These are phyloP conservation scores for Rhizopogon salebrosus DNA, from an alignment of 768 basidiomycete species.

Conservation along the genomic window DNA sequence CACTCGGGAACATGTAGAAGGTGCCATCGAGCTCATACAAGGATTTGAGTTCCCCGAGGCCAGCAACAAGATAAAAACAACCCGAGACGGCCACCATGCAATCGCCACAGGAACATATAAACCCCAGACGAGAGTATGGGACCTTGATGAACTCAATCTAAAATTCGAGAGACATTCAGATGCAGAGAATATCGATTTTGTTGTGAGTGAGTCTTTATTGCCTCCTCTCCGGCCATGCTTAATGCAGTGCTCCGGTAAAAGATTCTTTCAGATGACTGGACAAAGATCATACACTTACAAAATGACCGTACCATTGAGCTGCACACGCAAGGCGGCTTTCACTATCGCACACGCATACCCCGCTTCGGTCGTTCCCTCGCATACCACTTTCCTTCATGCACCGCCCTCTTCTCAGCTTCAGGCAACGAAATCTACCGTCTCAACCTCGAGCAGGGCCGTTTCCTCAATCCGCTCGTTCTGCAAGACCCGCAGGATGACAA, in stretches of 20 bases:
- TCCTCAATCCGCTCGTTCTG: conserved; percentile 75
- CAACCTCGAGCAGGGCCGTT: conserved; percentile 93
- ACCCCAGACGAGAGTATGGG: conserved; percentile 95
- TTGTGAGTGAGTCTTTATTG: conserved; percentile 63
- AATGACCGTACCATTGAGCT: conserved; percentile 91
- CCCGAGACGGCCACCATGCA: conserved; percentile 86
- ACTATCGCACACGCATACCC: conserved; percentile 92
- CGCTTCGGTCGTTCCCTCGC: conserved; percentile 88
- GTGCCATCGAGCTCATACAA: conserved; percentile 87
- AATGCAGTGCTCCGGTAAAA: conserved; percentile 31
- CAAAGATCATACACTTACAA: conserved; percentile 95
- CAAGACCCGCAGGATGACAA: conserved; percentile 44
- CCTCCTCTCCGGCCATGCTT: conserved; percentile 2
- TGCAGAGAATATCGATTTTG: conserved; percentile 96
- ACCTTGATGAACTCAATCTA: conserved; percentile 83
- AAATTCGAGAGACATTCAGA: conserved; percentile 98
- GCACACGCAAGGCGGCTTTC: conserved; percentile 90
- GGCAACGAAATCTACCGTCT: conserved; percentile 89
- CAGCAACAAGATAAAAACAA: conserved; percentile 85
- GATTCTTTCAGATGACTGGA: conserved; percentile 98
- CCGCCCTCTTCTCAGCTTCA: conserved; percentile 78
- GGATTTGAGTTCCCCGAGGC: conserved; percentile 98
- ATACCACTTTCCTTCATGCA: conserved; percentile 93
- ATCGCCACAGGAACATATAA: conserved; percentile 97
- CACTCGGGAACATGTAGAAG: conserved; percentile 69